Conservation (phyloP, 169 alveolate genomes). For the Eimeria acervulina region DNA sequence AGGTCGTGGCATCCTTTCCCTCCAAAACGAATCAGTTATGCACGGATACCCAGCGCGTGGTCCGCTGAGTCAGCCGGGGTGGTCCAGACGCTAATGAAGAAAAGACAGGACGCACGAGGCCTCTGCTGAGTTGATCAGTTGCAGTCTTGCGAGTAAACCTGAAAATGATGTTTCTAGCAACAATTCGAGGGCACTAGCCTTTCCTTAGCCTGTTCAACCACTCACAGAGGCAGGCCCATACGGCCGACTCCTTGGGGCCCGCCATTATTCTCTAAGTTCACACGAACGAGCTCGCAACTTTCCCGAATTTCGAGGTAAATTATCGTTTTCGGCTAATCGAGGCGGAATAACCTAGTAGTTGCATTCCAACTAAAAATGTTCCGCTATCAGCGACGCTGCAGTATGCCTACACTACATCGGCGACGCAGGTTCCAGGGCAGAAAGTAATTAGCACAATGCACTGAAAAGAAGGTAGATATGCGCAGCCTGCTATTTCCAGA, state of each 20-base stretch:
- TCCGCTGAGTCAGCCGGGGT: slow-evolving; percentile 65
- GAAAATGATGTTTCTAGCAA: background rate
- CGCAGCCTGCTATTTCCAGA: no score
- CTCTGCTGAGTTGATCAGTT: background rate
- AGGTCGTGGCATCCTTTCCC: background rate
- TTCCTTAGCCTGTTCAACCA: background rate
- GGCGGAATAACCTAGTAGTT: no score
- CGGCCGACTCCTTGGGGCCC: slow-evolving; percentile 62
- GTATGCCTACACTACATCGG: background rate
- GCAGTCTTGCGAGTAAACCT: background rate
- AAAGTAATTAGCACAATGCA: background rate
- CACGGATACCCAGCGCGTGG: slow-evolving; percentile 26
- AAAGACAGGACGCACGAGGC: background rate
- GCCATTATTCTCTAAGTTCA: background rate
- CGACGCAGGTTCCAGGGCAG: background rate
- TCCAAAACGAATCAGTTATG: background rate
- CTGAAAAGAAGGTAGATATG: background rate
- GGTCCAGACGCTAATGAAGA: slow-evolving; percentile 4
- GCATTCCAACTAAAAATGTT: background rate
- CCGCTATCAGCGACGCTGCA: background rate
- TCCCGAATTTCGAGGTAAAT: background rate
- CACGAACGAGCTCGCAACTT: background rate
- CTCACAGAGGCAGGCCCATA: slow-evolving; percentile 29
- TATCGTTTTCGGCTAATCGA: background rate
- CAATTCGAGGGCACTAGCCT: background rate